A percentile compares a stretch with the other conserved stretches of the same genome.
phyloP scores from a whole-genome alignment of 2,329 filamentous ascomycete genomes.

The Annulohypoxylon truncatum region DNA sequence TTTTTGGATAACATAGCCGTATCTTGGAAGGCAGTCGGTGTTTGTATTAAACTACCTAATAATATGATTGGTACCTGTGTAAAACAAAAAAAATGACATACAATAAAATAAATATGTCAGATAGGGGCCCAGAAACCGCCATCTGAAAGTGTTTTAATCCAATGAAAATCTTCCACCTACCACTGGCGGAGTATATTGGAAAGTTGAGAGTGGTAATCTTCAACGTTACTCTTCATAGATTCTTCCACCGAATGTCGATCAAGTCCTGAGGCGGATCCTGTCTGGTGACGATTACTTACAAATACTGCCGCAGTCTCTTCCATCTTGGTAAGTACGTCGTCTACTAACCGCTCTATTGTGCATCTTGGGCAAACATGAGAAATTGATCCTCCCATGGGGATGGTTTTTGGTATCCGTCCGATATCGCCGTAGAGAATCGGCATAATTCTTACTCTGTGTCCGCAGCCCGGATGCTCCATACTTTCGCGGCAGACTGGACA shows the following conservation, averaged over 20 bases:
- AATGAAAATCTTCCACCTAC: background rate
- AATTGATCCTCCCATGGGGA: conserved; percentile 49
- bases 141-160: background rate
- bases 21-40: too few relatives aligned
- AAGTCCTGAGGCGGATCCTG: too few relatives aligned
- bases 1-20: too few relatives aligned
- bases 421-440: conserved; percentile 47
- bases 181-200: background rate
- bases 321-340: conserved; percentile 6
- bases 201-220: background rate
- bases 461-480: conserved; percentile 48
- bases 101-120: too few relatives aligned
- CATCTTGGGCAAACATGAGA: conserved; percentile 35
- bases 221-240: background rate
- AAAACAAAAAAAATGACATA: too few relatives aligned
- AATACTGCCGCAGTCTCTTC: background rate
- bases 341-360: conserved; percentile 9
- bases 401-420: conserved; percentile 50
- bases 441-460: conserved; percentile 46
- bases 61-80: too few relatives aligned
- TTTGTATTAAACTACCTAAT: background rate
- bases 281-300: too few relatives aligned
- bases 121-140: too few relatives aligned
- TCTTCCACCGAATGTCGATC: background rate
- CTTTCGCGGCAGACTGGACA: conserved; percentile 53